Evolutionary conservation across 176 grass and related monocot species (phyloP).

Genomic region (Juncus effusus): DNA sequence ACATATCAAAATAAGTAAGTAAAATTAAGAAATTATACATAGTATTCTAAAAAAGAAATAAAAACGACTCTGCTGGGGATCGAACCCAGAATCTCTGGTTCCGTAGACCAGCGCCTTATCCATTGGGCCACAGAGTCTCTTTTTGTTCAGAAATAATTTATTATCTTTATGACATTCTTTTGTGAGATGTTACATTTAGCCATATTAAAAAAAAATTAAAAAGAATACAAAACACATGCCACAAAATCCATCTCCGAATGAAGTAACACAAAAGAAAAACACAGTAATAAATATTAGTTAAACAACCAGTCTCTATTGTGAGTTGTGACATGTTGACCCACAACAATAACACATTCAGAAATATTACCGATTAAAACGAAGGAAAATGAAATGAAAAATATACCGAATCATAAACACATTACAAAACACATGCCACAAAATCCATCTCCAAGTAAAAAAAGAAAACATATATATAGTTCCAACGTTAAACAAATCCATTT

Average conservation of each 20-base stretch:
- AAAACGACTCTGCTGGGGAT: constrained; percentile 56
- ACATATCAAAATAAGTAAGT: background rate
- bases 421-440: constrained; percentile 1
- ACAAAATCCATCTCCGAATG: background rate
- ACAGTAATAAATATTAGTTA: background rate
- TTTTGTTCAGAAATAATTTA: no score
- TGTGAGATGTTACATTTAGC: no score
- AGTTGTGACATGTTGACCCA: no score
- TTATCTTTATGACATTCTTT: no score
- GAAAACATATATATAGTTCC: background rate
- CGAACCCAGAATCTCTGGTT: constrained; percentile 66
- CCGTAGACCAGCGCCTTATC: constrained; percentile 51
- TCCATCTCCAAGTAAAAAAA: background rate
- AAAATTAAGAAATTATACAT: background rate
- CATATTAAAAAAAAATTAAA: no score
- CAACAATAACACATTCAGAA: no score
- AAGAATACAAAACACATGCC: background rate
- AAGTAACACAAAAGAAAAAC: background rate
- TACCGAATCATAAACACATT: constrained; percentile 4
- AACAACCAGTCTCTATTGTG: no score
- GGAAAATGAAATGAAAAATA: no score
- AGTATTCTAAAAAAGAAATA: background rate
- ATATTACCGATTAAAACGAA: no score
- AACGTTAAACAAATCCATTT: constrained; percentile 5
- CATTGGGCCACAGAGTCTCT: constrained; percentile 30